Base-by-base conservation (phyloP, 257 asterid genomes). In the Perilla frutescens region DNA sequence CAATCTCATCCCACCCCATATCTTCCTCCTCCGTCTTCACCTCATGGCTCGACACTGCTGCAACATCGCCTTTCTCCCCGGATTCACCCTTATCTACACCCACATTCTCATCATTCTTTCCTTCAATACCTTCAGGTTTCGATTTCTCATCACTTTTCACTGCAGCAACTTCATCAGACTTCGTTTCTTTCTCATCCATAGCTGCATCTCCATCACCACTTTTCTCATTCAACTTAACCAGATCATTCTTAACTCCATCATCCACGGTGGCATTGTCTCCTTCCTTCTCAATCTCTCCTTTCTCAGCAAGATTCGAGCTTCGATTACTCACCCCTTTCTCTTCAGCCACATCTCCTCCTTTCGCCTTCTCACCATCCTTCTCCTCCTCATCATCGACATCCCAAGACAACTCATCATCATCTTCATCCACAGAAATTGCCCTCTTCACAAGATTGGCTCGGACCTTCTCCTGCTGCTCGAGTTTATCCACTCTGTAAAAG, bases 1-100 rank as follows among this genome's bases (percentile, higher is more conserved):
- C 97, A 72, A 93, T 91, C 77, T 93, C 98, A 56, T 88, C 98
- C 98, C 98, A 93, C 40, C 82, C 97, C 73, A 91, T 37, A 58
- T 91, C 98, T 41, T 89, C 91, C 76, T 85, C 84, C 72, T 55
- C 84, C 49, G 6, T 76, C 76, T 63, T 53, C 56, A 5, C 70
- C 76, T 75, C 71, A 70, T 76, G 72, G 62, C 62, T 79, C 7
- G 78, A 75, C 59, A 68, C 77, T 7, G 26, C 50, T 10, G 77
- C 45, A 66, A 58, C 74, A 70, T 70, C 78, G 56, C 68, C 62
- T 13, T 75, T 81, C 70, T 76, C 82, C 53, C 72, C 70, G 13
- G 78, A 34, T 72, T 64, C 81, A 68, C 73, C 78, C 41, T 47
- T 45, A 70, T 66, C 75, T 61, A 57, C 80, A 7, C 36, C 74